Base-by-base conservation (phyloP, 306 rosid species). In the Castanopsis chinensis region DNA sequence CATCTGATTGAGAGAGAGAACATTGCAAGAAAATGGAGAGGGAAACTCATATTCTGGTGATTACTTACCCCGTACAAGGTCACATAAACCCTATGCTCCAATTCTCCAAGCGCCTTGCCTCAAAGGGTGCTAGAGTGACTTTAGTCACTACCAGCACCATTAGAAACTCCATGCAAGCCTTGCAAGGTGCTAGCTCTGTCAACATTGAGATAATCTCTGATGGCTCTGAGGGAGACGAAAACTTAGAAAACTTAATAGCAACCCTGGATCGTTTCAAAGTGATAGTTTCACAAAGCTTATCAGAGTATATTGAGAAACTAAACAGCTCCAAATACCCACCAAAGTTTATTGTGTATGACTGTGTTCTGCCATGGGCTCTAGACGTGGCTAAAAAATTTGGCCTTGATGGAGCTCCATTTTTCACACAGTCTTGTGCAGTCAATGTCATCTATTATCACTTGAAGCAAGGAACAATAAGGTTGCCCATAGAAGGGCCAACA, bases 41-140 rank as follows among this genome's bases (percentile, higher is more conserved):
- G 1, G 53, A 49, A 49, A n/a, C 57, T 19, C 75, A 80, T 23
- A 49, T 80, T 6, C 28, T 80, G 1, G 37, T 28, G 2, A 65
- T 80, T 52, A 71, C 83, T 1, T 80, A 53, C 51, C 79, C 71
- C 6, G n/a, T 72, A 19, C 85, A 82, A 57, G 78, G 81, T 49
- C 85, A 82, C 70, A 82, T 82, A 51, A 82, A 76, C 23, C 85
- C 85, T 60, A 45, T 71, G 28, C 69, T 82, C 25, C 72, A 82
- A 20, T 61, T 82, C 69, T 49, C 85, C 54, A 76, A 82, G 55
- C 76, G 77, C 60, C 27, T 82, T 1, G 76, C 55, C 68, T 14
- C 85, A 5, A 61, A 77, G 4, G 78, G 81, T 14, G 63, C 76
- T 43, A 72, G 72, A 35, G 78, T 82, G 57, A 82, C 85, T 0